These are phyloP conservation scores for Elsinoe necatrix DNA, from an alignment of 2,329 filamentous ascomycete genomes.

Conservation along the genomic window DNA sequence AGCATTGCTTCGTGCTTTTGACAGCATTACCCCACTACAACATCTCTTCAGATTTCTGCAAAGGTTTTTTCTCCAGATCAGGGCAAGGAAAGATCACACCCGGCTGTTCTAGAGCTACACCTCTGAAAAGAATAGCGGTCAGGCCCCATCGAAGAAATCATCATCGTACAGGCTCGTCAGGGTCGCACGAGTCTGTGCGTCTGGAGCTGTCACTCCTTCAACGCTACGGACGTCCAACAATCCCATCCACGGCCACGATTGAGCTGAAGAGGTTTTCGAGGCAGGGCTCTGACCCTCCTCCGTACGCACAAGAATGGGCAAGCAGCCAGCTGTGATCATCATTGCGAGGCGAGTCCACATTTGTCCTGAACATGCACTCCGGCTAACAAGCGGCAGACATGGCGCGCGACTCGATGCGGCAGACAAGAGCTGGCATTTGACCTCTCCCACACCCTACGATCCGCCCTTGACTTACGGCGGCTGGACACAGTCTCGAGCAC, in stretches of 20 bases:
- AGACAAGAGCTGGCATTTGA: conserved; percentile 90
- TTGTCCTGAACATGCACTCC: not conserved
- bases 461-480: conserved; percentile 90
- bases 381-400: conserved; percentile 50
- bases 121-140: not conserved
- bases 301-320: conserved; percentile 29
- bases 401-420: conserved; percentile 89
- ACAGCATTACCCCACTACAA: not conserved
- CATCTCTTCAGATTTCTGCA: not conserved
- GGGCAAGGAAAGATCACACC: not conserved
- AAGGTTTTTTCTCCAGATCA: not conserved
- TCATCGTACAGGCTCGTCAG: not conserved
- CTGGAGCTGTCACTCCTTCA: not conserved
- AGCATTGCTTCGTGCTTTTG: not conserved
- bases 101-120: not conserved
- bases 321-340: conserved; percentile 42
- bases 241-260: not conserved
- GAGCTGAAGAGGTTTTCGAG: conserved; percentile 1
- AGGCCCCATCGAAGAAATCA: not conserved
- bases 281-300: conserved; percentile 10
- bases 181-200: conserved; percentile 6
- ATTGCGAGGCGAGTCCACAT: conserved; percentile 37
- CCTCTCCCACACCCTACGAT: conserved; percentile 89
- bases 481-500: conserved; percentile 75
- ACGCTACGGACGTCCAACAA: conserved; percentile 1